Evolutionary conservation across 257 asterid species (phyloP).

Genomic region (Echites panduratus): DNA sequence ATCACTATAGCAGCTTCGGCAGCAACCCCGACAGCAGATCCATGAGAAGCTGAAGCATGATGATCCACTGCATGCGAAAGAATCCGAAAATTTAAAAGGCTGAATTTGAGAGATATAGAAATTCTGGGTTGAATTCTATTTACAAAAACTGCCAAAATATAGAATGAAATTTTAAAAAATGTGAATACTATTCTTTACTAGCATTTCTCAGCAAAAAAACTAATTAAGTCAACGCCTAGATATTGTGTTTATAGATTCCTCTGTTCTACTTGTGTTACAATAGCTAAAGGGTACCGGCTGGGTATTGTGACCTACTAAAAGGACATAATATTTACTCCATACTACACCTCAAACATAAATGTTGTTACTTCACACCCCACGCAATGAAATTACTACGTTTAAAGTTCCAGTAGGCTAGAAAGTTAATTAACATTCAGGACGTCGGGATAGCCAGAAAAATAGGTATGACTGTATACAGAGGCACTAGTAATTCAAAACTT

Average conservation of each 20-base stretch:
- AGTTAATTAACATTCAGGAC: not conserved
- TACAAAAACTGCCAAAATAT: too few relatives aligned
- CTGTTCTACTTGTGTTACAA: not conserved
- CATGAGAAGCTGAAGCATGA: conserved; percentile 51
- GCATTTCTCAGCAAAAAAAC: too few relatives aligned
- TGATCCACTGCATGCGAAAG: conserved; percentile 36
- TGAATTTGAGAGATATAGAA: too few relatives aligned
- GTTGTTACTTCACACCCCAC: too few relatives aligned
- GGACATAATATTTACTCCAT: not conserved
- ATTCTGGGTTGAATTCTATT: too few relatives aligned
- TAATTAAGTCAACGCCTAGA: too few relatives aligned
- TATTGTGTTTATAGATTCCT: too few relatives aligned
- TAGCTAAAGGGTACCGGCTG: not conserved
- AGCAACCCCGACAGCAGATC: conserved; percentile 41
- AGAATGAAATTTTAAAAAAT: too few relatives aligned
- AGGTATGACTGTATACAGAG: not conserved
- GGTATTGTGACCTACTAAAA: not conserved
- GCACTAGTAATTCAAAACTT: not conserved
- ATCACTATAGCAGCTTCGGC: conserved; percentile 32
- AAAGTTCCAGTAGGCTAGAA: not conserved
- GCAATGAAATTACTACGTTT: not conserved
- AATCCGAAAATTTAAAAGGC: not conserved
- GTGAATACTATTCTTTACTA: too few relatives aligned
- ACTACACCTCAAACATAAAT: not conserved
- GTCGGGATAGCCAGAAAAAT: not conserved